Evolutionary conservation across 2,329 filamentous ascomycete species (phyloP), one percentile per base, ranked within the genome.

Genomic region (Ceratocystiopsis brevicomis): DNA sequence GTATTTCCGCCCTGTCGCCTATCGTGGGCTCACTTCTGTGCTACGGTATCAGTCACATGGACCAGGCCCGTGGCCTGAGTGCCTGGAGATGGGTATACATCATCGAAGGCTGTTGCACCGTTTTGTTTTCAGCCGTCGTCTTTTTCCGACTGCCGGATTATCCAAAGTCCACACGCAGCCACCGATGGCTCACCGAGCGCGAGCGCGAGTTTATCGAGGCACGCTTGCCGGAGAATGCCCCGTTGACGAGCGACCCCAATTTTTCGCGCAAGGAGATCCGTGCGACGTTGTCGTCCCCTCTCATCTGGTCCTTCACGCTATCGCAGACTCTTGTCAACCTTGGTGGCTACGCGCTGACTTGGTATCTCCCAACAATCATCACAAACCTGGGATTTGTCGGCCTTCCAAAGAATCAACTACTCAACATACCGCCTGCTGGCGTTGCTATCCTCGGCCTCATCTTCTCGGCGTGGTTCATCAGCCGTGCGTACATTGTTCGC

Each of bases 61-160:
- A 56, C 18, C 50, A 49, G 9, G 43, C 49, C 0, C 41, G 46
- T 3, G 54, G 54, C 2, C 21, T 56, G 15, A 54, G 52, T 4
- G 53, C 52, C 10, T 56, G 54, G 54, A 39, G 53, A 34, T 56
- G 54, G 61, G 58, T 67, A 1, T 67, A 62, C 44, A 53, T 67
- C 13, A 53, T 67, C 1, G 64, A 66, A 49, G 64, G 64, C 3
- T 45, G 65, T 12, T 49, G 53, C 8, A 65, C 64, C 0, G 59
- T 65, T 13, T 39, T 64, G 16, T 63, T 64, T 49, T 54, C 56
- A 16, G 52, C 47, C 6, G 53, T 59, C 14, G 56, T 65, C 2
- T 65, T 53, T 48, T 53, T 56, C 25, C 54, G 59, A 15, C 54
- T 67, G 1, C 64, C 64, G 0, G 64, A 67, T 46, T 66, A 62